Evolutionary conservation across 306 rosid species (phyloP), one percentile per base, ranked within the genome.

Genomic region (Macrotyloma uniflorum): DNA sequence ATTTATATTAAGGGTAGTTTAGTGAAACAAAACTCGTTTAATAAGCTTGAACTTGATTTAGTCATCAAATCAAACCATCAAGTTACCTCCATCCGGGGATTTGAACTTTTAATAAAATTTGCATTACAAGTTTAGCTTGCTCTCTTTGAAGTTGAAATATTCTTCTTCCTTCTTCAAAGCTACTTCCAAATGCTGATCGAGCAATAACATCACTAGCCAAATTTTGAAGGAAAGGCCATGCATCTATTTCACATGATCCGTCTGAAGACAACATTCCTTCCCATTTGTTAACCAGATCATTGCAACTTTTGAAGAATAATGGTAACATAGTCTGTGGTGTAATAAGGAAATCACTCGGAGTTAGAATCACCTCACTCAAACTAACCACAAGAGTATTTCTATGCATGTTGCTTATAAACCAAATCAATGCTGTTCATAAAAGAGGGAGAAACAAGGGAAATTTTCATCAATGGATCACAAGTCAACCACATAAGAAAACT

Each of bases 31-130:
- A 47, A 49, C 13, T 20, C 28, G 9, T 59, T 20, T 15, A 16
- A 35, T 18, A 40, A 42, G 18, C 54, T 63, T 26, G 7, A 51
- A 26, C 20, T 42, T 68, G 40, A 47, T 69, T 59, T 49, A 12
- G 28, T 57, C 24, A 18, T 30, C 42, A 30, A 61, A 23, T 49
- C 1, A 67, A 5, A 15, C 0, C 36, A 2, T 30, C 1, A 11
- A 22, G 26, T 49, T 84, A 86, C 90, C 89, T 88, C 87, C 83
- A 85, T 47, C 86, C 85, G 0, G 93, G 93, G 55, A 90, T 80
- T 79, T 55, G 69, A 20, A 49, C 3, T 53, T 42, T 53, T 3
- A n/a, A 53, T 0, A 14, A 0, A 16, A 32, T 5, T 71, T 67
- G 42, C 0, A 53, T 11, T 16, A 22, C 0, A 33, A 66, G 64